Conservation (phyloP, 202 grass and related monocot species). For the Saccharum hybrid region DNA sequence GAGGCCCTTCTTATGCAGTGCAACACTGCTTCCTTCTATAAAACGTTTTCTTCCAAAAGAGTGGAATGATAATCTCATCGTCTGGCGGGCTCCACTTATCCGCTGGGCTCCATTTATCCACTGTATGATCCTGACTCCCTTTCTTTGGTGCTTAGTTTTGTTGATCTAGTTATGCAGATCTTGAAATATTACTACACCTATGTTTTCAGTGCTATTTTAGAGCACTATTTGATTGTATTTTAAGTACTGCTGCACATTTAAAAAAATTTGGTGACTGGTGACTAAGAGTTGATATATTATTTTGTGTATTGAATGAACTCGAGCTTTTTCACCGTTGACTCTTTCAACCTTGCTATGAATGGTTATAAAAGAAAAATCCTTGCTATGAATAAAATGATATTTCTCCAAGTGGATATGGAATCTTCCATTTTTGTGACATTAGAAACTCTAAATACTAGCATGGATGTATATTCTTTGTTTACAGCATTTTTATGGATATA, state of each 20-base stretch:
- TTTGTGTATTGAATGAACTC: background rate
- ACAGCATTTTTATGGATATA: background rate
- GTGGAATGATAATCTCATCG: slow-evolving; percentile 70
- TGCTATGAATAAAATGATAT: background rate
- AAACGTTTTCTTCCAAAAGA: slow-evolving; percentile 75
- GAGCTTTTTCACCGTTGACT: background rate
- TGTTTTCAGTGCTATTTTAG: background rate
- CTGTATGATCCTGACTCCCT: slow-evolving; percentile 55
- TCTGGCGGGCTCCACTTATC: slow-evolving; percentile 47
- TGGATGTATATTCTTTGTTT: slow-evolving; percentile 5
- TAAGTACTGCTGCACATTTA: background rate
- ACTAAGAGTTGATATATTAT: background rate
- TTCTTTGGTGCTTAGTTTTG: background rate
- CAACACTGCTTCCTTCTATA: slow-evolving; percentile 79
- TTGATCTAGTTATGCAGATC: background rate
- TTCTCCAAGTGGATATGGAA: background rate
- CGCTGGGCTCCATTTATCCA: slow-evolving; percentile 48
- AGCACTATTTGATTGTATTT: background rate
- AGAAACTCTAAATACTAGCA: background rate
- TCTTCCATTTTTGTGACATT: slow-evolving; percentile 24
- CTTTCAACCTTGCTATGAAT: background rate
- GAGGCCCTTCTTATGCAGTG: slow-evolving; percentile 42
- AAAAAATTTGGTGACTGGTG: background rate
- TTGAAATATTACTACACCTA: background rate
- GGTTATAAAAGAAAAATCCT: too few species aligned